Percentiles rank a stretch among this genome's conserved stretches.
Conservation (phyloP, 257 asterid species). For the Capsicum pubescens region DNA sequence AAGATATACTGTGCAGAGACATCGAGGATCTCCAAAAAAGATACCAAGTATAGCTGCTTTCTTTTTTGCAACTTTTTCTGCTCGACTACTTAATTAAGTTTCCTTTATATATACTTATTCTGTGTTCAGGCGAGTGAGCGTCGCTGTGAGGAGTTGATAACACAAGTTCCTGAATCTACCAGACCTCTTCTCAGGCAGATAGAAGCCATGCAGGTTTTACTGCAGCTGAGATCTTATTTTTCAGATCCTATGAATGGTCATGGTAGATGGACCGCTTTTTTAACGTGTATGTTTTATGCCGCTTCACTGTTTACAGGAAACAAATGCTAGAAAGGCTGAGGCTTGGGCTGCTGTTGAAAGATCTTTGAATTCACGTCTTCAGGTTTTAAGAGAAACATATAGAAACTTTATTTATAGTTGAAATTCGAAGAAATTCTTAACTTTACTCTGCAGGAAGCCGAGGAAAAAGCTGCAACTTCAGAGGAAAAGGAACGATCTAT, state of each 20-base stretch:
- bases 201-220: conserved; percentile 95
- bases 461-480: conserved; percentile 88
- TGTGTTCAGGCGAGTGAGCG: conserved; percentile 88
- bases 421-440: conserved; percentile 28
- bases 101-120: conserved; percentile 16
- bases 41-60: conserved; percentile 61
- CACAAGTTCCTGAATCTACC: conserved; percentile 98
- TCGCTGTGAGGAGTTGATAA: conserved; percentile 96
- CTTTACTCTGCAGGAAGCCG: conserved; percentile 88
- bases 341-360: conserved; percentile 99
- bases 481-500: conserved; percentile 97
- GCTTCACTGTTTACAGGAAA: conserved; percentile 62
- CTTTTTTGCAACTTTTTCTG: neutral
- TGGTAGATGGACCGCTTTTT: neutral
- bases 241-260: conserved; percentile 12
- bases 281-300: conserved; percentile 4
- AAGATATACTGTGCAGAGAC: conserved; percentile 94
- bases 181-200: conserved; percentile 99
- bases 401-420: conserved; percentile 22
- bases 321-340: conserved; percentile 85
- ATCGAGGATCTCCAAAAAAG: conserved; percentile 96
- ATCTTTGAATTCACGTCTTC: conserved; percentile 88
- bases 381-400: conserved; percentile 56
- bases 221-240: conserved; percentile 28
- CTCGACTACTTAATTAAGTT: conserved; percentile 22